Base-by-base conservation (phyloP, 176 grass and related monocot species). In the Oropetium thomaeum region DNA sequence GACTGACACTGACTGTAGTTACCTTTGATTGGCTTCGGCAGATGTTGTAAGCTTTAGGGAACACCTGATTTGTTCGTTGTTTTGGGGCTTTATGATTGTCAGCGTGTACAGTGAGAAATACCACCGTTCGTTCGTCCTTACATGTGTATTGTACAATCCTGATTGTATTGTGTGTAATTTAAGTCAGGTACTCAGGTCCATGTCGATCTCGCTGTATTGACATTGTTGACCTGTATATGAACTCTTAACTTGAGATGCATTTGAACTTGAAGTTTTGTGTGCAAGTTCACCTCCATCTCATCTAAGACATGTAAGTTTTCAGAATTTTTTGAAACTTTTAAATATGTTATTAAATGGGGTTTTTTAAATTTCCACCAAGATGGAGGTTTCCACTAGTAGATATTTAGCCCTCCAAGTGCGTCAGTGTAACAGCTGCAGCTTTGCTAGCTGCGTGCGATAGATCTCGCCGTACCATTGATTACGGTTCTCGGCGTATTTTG, bases 1-100 rank as follows among this genome's bases (percentile, higher is more conserved):
- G 13, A 58, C 63, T 52, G 61, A 67, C 52, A 58, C 63, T 52
- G 61, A 67, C 52, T 45, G 6, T 55, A 67, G 51, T 59, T 10
- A n/a, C 40, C 28, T 9, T 31, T 51, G 22, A 57, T 63, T 49
- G n/a, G n/a, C n/a, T 30, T 43, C 40, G 0, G 5, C 29, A 12
- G 53, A 27, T 26, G 22, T 4, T 12, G 10, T 26, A 27, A 34
- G 12, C 33, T 47, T 37, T 35, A 34, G 59, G 14, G 31, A 25
- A 26, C 57, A 31, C 26, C 27, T 2, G 14, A 64, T 64, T 28
- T 64, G 48, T 64, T 81, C 2, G 64, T 70, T 76, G 54, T 39
- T 79, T 79, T 79, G 29, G 55, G 17, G 45, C 30, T 22, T 81
- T 10, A 71, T 58, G 38, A 10, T 19, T 11, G 10, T 39, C 20